phyloP scores from a whole-genome alignment of 805 yeast genomes.

The Brettanomyces naardenensis region DNA sequence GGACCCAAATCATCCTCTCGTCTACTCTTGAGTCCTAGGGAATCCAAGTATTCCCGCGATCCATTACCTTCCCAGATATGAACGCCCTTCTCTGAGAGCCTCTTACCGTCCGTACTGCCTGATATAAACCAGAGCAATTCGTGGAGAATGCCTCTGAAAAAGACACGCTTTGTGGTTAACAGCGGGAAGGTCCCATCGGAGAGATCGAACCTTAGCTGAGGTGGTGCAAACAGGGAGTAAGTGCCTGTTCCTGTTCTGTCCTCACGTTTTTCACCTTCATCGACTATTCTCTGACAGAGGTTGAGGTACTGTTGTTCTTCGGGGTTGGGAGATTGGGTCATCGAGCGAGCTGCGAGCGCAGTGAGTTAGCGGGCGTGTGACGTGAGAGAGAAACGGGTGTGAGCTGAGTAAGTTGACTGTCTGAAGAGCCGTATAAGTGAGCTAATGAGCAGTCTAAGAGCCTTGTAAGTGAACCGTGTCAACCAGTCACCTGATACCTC shows the following conservation, averaged over 20 bases:
- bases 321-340: too few species aligned
- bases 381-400: too few species aligned
- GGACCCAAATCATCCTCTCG: constrained; percentile 96
- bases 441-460: too few species aligned
- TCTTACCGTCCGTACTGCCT: constrained; percentile 84
- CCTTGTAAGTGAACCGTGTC: too few species aligned
- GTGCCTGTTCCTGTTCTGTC: constrained; percentile 99
- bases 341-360: too few species aligned
- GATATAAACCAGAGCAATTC: constrained; percentile 90
- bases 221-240: constrained; percentile 84
- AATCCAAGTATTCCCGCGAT: constrained; percentile 81
- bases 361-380: too few species aligned
- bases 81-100: constrained; percentile 75
- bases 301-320: constrained; percentile 87
- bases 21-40: constrained; percentile 69
- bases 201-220: constrained; percentile 80
- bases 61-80: constrained; percentile 99
- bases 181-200: constrained; percentile 73
- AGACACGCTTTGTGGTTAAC: constrained; percentile 88
- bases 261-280: constrained; percentile 83
- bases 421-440: too few species aligned
- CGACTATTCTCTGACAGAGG: constrained; percentile 66
- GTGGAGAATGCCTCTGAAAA: constrained; percentile 78
- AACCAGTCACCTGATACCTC: too few species aligned
- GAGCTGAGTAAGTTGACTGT: too few species aligned